A percentile compares a stretch with the other conserved stretches of the same genome.
Evolutionary conservation across 2,329 filamentous ascomycete genomes (phyloP).

Genomic region (Graphiopsis chlorocephala): DNA sequence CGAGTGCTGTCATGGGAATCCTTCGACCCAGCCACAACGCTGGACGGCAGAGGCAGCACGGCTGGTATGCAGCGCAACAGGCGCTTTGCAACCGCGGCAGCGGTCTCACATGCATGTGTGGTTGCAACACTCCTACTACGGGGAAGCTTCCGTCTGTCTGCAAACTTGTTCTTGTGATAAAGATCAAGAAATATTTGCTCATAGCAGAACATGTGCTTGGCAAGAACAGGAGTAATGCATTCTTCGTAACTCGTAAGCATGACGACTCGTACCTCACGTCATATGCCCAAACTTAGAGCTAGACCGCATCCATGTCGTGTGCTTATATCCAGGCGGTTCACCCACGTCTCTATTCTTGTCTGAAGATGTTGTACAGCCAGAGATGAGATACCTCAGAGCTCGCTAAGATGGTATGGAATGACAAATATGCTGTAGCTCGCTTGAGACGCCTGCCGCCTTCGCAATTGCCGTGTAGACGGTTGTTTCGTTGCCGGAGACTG

Average conservation of each 20-base stretch:
- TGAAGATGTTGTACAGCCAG: neutral
- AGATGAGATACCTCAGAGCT: neutral
- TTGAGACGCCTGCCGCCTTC: neutral
- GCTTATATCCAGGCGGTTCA: neutral
- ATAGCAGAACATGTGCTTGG: neutral
- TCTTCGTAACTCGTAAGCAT: neutral
- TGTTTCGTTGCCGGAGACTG: neutral
- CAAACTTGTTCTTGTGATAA: neutral
- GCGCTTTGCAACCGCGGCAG: neutral
- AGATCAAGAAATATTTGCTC: neutral
- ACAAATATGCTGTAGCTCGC: slow-evolving; percentile 1
- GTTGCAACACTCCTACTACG: neutral
- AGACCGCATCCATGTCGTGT: neutral
- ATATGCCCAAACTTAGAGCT: neutral
- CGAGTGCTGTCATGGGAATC: slow-evolving; percentile 4
- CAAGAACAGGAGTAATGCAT: neutral
- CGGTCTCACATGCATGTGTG: neutral
- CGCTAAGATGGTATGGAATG: neutral
- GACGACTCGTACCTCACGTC: neutral
- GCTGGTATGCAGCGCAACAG: neutral
- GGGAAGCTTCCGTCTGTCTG: neutral
- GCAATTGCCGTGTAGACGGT: neutral
- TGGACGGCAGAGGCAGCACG: neutral
- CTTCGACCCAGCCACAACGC: neutral
- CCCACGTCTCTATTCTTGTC: neutral